A percentile compares a stretch with the other conserved stretches of the same genome.
These are phyloP conservation scores for Chlorociboria aeruginascens DNA, from an alignment of 495 filamentous ascomycete genomes.

Conservation along the genomic window DNA sequence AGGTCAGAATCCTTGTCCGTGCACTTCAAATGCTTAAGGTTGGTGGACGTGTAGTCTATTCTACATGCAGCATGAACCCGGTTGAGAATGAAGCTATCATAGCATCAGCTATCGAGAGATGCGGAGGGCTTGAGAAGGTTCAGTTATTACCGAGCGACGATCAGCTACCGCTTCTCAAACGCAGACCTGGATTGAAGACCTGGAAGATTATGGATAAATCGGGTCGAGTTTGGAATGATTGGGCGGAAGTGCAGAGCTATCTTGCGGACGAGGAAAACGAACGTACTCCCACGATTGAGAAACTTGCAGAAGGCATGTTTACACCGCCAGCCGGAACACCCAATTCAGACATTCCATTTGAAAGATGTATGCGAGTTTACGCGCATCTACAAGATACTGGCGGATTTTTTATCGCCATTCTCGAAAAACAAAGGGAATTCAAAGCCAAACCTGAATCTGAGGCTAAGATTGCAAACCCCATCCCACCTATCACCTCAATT, in stretches of 20 bases:
- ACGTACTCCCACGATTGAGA: constrained; percentile 37
- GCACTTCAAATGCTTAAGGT: constrained; percentile 94
- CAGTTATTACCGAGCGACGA: constrained; percentile 70
- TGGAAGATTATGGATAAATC: constrained; percentile 89
- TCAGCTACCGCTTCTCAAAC: constrained; percentile 62
- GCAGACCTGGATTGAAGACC: constrained; percentile 53
- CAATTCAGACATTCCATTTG: constrained; percentile 52
- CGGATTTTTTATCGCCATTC: constrained; percentile 89
- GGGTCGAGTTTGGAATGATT: constrained; percentile 61
- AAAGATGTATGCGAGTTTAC: constrained; percentile 87
- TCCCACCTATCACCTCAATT: constrained; percentile 27
- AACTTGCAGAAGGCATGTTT: constrained; percentile 74
- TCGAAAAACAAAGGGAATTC: constrained; percentile 87
- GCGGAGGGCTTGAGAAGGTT: constrained; percentile 73
- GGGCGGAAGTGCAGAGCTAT: constrained; percentile 61
- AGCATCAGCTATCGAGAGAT: constrained; percentile 72
- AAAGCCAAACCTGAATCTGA: constrained; percentile 66
- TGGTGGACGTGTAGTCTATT: constrained; percentile 89
- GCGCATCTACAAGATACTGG: constrained; percentile 92
- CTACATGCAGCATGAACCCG: constrained; percentile 96
- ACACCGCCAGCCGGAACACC: constrained; percentile 52
- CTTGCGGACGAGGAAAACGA: constrained; percentile 34
- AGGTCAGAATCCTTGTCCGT: constrained; percentile 81
- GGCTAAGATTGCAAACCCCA: constrained; percentile 32
- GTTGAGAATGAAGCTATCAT: constrained; percentile 96